Evolutionary conservation across 345 rosid species (phyloP).

Genomic region (Raphanus sativus): DNA sequence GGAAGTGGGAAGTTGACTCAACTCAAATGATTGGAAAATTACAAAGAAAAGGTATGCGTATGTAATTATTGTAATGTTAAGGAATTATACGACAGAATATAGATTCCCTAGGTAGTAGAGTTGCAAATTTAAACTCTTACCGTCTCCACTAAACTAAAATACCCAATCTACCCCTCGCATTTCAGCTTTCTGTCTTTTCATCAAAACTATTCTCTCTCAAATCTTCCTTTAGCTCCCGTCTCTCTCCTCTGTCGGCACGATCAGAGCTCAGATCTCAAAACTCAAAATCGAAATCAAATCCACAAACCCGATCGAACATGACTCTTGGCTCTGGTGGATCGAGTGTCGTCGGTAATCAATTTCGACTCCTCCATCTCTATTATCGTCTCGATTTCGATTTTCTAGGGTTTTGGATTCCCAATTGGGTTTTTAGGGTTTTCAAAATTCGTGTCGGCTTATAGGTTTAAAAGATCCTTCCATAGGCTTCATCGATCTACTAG

Average conservation of each 20-base stretch:
- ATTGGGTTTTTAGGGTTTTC: constrained; percentile 26
- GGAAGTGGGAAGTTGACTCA: not conserved
- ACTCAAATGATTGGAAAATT: not conserved
- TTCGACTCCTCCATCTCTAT: constrained; percentile 8
- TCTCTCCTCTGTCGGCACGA: not conserved
- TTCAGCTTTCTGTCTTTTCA: constrained; percentile 25
- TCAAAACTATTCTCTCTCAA: constrained; percentile 29
- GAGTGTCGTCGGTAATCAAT: constrained; percentile 67
- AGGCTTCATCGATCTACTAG: constrained; percentile 13
- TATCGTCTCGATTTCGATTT: not conserved
- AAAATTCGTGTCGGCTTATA: not conserved
- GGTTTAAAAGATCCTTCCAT: not conserved
- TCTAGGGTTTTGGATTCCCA: constrained; percentile 29
- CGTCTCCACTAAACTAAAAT: not conserved
- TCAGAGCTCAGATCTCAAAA: constrained; percentile 60
- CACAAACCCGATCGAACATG: constrained; percentile 43
- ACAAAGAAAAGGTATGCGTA: not conserved
- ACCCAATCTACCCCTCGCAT: constrained; percentile 18
- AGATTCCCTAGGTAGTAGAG: not conserved
- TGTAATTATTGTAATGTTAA: not conserved
- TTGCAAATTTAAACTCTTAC: not conserved
- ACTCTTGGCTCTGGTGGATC: constrained; percentile 93
- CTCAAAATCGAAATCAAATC: constrained; percentile 6
- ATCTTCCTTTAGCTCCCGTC: not conserved
- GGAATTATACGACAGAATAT: constrained; percentile 1